Percentiles rank a stretch among this genome's conserved stretches.
Evolutionary conservation across 2,329 filamentous ascomycete species (phyloP).

Genomic region (Penicillium sp.): DNA sequence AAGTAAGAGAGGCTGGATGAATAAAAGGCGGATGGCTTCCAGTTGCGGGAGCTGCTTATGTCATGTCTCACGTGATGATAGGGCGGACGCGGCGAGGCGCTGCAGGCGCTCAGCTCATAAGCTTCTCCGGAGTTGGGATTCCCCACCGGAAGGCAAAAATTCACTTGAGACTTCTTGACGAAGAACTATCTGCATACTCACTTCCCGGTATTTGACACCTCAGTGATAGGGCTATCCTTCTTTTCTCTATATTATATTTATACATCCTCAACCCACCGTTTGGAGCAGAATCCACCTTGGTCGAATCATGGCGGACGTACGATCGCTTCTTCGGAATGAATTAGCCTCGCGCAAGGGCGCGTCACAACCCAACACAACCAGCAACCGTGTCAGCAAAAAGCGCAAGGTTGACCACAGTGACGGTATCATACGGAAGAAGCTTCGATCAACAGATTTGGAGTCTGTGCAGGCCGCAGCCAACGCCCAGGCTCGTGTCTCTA

Average conservation of each 20-base stretch:
- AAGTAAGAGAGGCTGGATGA: neutral
- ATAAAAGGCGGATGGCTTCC: constrained; percentile 6
- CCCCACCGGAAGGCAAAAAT: constrained; percentile 20
- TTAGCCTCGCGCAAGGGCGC: constrained; percentile 67
- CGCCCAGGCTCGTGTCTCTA: constrained; percentile 24
- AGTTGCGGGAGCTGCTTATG: constrained; percentile 1
- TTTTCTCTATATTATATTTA: neutral
- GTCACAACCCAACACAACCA: constrained; percentile 44
- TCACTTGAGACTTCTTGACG: constrained; percentile 11
- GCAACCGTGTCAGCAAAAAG: constrained; percentile 45
- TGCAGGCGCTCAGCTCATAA: constrained; percentile 7
- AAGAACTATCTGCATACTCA: constrained; percentile 9
- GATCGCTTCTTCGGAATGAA: constrained; percentile 71
- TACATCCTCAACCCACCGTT: neutral
- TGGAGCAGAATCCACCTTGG: neutral
- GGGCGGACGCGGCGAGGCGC: constrained; percentile 6
- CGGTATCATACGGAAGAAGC: constrained; percentile 40
- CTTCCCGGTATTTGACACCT: too few relatives aligned
- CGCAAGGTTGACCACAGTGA: constrained; percentile 47
- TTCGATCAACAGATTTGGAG: constrained; percentile 31
- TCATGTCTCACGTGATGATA: constrained; percentile 6
- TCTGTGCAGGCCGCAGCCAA: constrained; percentile 28
- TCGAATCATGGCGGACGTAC: constrained; percentile 65
- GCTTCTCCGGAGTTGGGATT: constrained; percentile 18
- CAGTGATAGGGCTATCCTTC: too few relatives aligned